phyloP scores from a whole-genome alignment of 495 filamentous ascomycete genomes.

The Symbiotaphrina buchneri region DNA sequence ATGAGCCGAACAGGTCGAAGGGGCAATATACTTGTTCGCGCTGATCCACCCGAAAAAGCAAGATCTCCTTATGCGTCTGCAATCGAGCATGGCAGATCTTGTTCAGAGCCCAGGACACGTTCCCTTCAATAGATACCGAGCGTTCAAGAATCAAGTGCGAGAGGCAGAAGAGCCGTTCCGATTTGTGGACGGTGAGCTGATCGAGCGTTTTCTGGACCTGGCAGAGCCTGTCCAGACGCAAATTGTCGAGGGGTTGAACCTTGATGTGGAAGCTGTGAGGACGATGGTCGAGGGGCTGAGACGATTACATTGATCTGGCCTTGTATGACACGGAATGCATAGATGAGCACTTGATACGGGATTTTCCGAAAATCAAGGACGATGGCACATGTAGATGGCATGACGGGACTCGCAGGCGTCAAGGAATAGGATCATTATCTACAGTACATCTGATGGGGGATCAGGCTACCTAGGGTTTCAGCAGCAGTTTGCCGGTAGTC shows the following conservation, averaged over 20 bases:
- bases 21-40: constrained; percentile 76
- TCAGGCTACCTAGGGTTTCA: no score
- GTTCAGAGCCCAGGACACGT: constrained; percentile 47
- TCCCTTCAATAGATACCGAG: constrained; percentile 54
- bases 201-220: constrained; percentile 65
- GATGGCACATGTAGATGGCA: no score
- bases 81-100: constrained; percentile 39
- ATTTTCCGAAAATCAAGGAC: no score
- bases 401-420: no score
- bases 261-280: constrained; percentile 28
- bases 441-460: no score
- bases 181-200: constrained; percentile 81
- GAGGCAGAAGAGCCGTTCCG: constrained; percentile 56
- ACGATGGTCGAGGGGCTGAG: constrained; percentile 49
- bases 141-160: constrained; percentile 46
- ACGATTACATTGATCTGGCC: constrained; percentile 12
- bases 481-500: constrained; percentile 59
- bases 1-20: constrained; percentile 41
- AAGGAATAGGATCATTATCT: no score
- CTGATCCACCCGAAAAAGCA: constrained; percentile 43
- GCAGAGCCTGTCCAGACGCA: constrained; percentile 36
- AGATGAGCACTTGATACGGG: no score
- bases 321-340: no score
- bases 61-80: constrained; percentile 67
- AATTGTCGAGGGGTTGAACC: constrained; percentile 26